Base-by-base conservation (phyloP, 164 flowering plant genomes). In the Malania oleifera region DNA sequence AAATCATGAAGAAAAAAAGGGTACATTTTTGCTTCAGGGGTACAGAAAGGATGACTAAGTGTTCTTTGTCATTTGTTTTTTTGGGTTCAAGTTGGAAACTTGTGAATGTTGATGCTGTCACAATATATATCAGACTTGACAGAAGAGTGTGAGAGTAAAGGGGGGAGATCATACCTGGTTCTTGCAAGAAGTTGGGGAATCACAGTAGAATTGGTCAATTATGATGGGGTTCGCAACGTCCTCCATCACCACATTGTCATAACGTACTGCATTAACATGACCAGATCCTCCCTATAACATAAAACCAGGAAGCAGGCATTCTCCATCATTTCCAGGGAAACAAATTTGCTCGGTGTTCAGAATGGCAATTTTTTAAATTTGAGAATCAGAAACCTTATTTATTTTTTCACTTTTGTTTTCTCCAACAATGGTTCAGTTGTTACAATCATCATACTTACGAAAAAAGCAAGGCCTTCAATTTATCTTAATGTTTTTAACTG, bases 151-250 rank as follows among this genome's bases (percentile, higher is more conserved):
- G 28, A 12, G 28, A 20, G 1, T 43, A n/a, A n/a, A n/a, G n/a
- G n/a, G n/a, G n/a, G 41, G 12, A 29, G 15, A 12, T 11, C 12
- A 5, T 72, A 93, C 98, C 96, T 82, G 91, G 62, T 85, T 86
- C 67, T 65, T 60, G 59, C 99, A 93, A 54, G 72, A 1, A 18
- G 52, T 75, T 46, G 92, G 83, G 1, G 96, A 88, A 72, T 93
- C 99, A 65, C 99, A 93, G 71, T 93, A 93, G 73, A 84, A 86
- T 58, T 93, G 99, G 60, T 93, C 96, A n/a, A 93, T 90, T 57
- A 93, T 81, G 56, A 93, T 90, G 47, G 99, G 99, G 62, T 93
- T 85, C 43, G 69, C 74, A 43, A 90, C 97, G 29, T 93, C 67
- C 9, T 82, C 80, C 93, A 88, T 84, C 79, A 48, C 70, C 56